phyloP scores from a whole-genome alignment of 305 asterid genomes.

The Fraxinus latifolia region DNA sequence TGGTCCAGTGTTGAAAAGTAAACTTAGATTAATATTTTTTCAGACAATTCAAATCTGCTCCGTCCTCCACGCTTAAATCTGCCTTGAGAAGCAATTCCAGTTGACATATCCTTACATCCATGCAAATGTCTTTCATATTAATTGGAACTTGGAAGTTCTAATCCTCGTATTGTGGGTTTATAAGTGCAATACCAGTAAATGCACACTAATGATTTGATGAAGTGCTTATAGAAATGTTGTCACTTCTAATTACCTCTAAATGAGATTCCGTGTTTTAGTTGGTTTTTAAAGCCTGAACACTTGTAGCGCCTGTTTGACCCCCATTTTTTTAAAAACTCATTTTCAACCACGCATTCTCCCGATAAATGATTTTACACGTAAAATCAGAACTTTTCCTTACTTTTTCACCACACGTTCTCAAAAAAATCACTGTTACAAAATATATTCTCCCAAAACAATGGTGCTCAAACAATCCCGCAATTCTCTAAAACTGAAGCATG shows the following conservation, averaged over 20 bases:
- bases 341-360: not conserved
- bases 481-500: not conserved
- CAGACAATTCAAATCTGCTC: not conserved
- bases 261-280: not conserved
- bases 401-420: not conserved
- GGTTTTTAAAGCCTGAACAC: not conserved
- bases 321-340: not conserved
- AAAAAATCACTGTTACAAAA: not conserved
- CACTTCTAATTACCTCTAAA: not conserved
- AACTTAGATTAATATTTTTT: not conserved
- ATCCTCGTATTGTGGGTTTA: not conserved
- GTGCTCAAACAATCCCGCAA: not conserved
- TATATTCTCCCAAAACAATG: not conserved
- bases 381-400: not conserved
- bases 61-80: not conserved
- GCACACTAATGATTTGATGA: not conserved
- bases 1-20: not conserved
- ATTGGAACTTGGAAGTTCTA: not conserved
- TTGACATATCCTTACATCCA: not conserved
- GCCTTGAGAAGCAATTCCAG: not conserved
- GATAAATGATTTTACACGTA: not conserved
- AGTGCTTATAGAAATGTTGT: not conserved
- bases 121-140: not conserved
- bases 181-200: not conserved
- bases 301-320: not conserved